These are phyloP conservation scores for carrot (Daucus carota) DNA, from an alignment of 129 eudicot genomes.

Conservation along the genomic window DNA sequence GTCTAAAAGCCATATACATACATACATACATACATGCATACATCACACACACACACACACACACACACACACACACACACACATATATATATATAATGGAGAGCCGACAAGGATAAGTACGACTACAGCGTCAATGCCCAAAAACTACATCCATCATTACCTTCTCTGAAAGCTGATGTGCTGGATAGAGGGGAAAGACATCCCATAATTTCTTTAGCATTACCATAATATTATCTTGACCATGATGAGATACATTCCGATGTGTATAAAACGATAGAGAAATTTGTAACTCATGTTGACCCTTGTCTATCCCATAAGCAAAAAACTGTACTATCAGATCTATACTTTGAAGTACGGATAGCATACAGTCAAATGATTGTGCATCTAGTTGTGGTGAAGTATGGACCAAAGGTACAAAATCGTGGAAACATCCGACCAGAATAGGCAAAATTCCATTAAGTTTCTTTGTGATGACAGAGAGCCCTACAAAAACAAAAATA, in stretches of 20 bases:
- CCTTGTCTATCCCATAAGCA: conserved; percentile 26
- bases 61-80: no score
- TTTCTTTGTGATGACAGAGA: conserved; percentile 32
- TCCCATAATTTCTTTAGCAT: conserved; percentile 57
- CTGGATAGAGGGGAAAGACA: conserved; percentile 53
- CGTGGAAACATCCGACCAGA: conserved; percentile 67
- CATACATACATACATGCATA: no score
- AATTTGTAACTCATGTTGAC: conserved; percentile 18
- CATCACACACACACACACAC: no score
- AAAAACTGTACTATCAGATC: conserved; percentile 50
- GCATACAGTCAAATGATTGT: conserved; percentile 81
- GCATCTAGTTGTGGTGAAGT: conserved; percentile 45
- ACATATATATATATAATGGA: neutral
- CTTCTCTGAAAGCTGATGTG: conserved; percentile 51
- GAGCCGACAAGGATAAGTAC: neutral
- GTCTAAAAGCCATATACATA: neutral
- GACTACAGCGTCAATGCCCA: neutral
- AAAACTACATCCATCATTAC: conserved; percentile 21
- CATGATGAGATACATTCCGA: conserved; percentile 15
- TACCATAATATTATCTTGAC: conserved; percentile 26
- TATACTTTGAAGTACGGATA: conserved; percentile 56
- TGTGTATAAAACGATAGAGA: conserved; percentile 10
- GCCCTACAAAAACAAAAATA: conserved; percentile 31
- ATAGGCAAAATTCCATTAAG: conserved; percentile 62
- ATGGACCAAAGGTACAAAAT: conserved; percentile 43